Conservation (phyloP, 306 rosid species). For the Morella rubra region DNA sequence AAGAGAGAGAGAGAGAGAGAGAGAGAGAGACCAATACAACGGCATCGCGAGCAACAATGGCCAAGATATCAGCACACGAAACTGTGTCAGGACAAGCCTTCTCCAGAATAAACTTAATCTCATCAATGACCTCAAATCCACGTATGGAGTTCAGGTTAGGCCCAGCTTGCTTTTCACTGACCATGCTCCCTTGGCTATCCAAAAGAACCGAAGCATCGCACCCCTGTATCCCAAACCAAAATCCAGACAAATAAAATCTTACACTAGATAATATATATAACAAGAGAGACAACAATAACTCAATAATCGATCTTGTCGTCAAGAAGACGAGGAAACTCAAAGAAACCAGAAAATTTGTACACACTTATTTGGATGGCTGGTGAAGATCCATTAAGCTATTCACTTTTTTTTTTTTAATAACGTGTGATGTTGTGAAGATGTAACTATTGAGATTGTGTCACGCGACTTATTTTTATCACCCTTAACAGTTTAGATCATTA, state of each 20-base stretch:
- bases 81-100: slow-evolving; percentile 71
- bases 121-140: slow-evolving; percentile 73
- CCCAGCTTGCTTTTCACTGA: slow-evolving; percentile 79
- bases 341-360: too few relatives aligned
- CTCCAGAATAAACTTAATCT: slow-evolving; percentile 62
- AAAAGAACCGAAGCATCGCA: slow-evolving; percentile 91
- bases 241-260: background rate
- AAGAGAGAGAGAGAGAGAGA: background rate
- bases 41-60: slow-evolving; percentile 86
- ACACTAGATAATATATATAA: too few relatives aligned
- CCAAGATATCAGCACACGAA: slow-evolving; percentile 87
- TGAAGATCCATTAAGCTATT: too few relatives aligned
- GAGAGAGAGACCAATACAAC: slow-evolving; percentile 48
- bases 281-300: too few relatives aligned
- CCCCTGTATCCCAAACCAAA: slow-evolving; percentile 46
- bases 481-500: too few relatives aligned
- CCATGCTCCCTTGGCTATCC: slow-evolving; percentile 55
- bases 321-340: too few relatives aligned
- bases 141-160: slow-evolving; percentile 71
- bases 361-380: too few relatives aligned
- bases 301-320: too few relatives aligned
- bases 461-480: too few relatives aligned
- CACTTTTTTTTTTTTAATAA: too few relatives aligned
- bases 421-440: too few relatives aligned
- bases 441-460: too few relatives aligned